These are phyloP conservation scores for Blastobotrys petasosporus DNA, from an alignment of 1,139 yeast species.

Conservation along the genomic window DNA sequence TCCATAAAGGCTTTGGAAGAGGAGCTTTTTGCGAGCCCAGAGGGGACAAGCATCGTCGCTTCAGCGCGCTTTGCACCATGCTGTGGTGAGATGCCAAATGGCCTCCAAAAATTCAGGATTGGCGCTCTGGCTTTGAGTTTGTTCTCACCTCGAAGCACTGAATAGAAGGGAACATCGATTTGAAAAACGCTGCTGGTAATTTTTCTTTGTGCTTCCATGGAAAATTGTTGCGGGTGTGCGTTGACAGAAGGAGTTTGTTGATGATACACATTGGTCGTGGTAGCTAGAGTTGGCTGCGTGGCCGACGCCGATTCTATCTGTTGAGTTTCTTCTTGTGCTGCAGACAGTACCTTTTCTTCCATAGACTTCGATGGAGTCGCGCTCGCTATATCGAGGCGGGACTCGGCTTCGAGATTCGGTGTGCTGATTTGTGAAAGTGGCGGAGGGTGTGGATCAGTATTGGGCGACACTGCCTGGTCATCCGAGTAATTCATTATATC, in stretches of 20 bases:
- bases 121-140: slow-evolving; percentile 33
- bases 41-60: slow-evolving; percentile 29
- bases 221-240: no score
- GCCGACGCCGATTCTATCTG: no score
- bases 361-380: no score
- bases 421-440: slow-evolving; percentile 3
- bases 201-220: slow-evolving; percentile 1
- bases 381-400: no score
- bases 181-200: slow-evolving; percentile 15
- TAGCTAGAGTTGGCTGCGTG: no score
- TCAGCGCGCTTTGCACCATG: slow-evolving; percentile 29
- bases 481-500: slow-evolving; percentile 18
- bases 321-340: neutral
- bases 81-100: slow-evolving; percentile 34
- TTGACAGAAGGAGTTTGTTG: no score
- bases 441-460: neutral
- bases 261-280: no score
- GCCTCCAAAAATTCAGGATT: slow-evolving; percentile 35
- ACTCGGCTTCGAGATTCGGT: slow-evolving; percentile 1
- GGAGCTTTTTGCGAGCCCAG: slow-evolving; percentile 25
- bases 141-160: slow-evolving; percentile 27
- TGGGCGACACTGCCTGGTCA: neutral
- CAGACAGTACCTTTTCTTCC: no score
- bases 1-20: slow-evolving; percentile 26
- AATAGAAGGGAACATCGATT: slow-evolving; percentile 27